Evolutionary conservation across 1,284 basidiomycete genomes (phyloP), one percentile per base, ranked within the genome.

Genomic region (Moesziomyces parantarcticus): DNA sequence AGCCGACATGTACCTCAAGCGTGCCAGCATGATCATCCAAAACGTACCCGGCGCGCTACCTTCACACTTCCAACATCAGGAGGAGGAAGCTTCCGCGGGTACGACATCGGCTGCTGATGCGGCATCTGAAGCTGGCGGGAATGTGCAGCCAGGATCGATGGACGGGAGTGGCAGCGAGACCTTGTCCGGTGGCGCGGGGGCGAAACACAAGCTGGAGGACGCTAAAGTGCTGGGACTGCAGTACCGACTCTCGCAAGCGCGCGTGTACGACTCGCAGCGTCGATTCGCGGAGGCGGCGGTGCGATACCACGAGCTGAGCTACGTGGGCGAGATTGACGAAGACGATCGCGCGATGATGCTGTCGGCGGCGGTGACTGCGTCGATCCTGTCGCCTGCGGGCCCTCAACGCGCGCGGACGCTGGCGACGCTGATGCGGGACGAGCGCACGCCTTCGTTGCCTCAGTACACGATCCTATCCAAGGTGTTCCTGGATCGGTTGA

Each of bases 401-500:
- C 95, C 96, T 4, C 93, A 94, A 82, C 91, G 97, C 41, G 94
- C 94, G 20, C 90, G 96, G 39, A 88, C 97, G 8, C 89, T 99
- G 50, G 92, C 94, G 7, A 91, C 93, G 23, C 88, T 99, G 53
- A 95, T 93, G 83, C 89, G 96, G 48, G 97, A 99, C 84, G 95
- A 98, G 81, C 90, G 97, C 36, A 90, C 93, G 0, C 79, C 87
- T 14, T 89, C 92, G 21, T 88, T 94, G 14, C 89, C 91, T 14
- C 91, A 93, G 25, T 91, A 91, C 84, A 92, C 91, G 78, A 94
- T 99, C 84, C 89, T 99, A 25, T 90, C 91, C 53, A 97, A 97
- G 75, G 97, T 98, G 92, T 94, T 97, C 85, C 89, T 97, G 72
- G 95, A 97, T 81, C 94, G 94, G 72, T 97, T 99, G 79, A 89